Evolutionary conservation across 2,329 filamentous ascomycete genomes (phyloP).

Genomic region (Ilyonectria sp.): DNA sequence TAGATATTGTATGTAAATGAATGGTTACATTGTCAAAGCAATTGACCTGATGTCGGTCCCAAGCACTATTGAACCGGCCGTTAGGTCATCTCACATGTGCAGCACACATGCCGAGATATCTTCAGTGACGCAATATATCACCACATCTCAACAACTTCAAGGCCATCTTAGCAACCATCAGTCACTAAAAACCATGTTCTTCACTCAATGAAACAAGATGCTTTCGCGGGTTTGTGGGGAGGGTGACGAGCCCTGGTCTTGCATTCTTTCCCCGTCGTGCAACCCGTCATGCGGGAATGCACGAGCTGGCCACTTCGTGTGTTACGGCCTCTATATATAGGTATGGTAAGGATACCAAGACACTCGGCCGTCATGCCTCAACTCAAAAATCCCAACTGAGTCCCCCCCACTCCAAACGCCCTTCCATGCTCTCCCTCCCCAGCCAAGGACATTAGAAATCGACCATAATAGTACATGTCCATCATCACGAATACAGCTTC

Average conservation of each 20-base stretch:
- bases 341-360: slow-evolving; percentile 29
- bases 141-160: no score
- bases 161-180: no score
- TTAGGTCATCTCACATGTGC: no score
- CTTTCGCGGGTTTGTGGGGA: slow-evolving; percentile 28
- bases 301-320: slow-evolving; percentile 36
- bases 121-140: neutral
- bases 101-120: no score
- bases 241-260: slow-evolving; percentile 39
- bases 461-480: slow-evolving; percentile 49
- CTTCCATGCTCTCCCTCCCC: slow-evolving; percentile 48
- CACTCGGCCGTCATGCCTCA: slow-evolving; percentile 21
- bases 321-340: slow-evolving; percentile 46
- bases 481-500: slow-evolving; percentile 40
- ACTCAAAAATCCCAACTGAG: slow-evolving; percentile 20
- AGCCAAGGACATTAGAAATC: slow-evolving; percentile 47
- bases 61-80: no score
- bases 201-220: slow-evolving; percentile 3
- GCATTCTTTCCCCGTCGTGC: slow-evolving; percentile 42
- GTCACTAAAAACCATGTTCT: neutral
- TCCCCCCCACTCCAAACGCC: slow-evolving; percentile 44
- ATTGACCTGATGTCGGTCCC: no score
- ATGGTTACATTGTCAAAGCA: no score
- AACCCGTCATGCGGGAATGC: slow-evolving; percentile 36
- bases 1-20: neutral